A percentile compares a stretch with the other conserved stretches of the same genome.
These are phyloP conservation scores for Drosera capensis DNA, from an alignment of 148 eudicot genomes.

Conservation along the genomic window DNA sequence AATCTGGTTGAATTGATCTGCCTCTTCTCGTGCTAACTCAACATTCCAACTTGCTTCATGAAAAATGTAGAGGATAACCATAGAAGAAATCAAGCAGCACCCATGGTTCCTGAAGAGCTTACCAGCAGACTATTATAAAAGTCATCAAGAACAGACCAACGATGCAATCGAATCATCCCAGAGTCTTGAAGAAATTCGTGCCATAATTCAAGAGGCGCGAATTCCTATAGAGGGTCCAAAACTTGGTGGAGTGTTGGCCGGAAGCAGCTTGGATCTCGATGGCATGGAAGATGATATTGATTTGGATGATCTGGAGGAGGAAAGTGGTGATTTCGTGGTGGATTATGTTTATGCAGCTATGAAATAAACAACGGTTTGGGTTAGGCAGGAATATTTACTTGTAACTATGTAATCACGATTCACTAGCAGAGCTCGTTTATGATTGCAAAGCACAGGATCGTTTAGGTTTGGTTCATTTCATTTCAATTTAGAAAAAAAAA, in stretches of 20 bases:
- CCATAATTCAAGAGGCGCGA: conserved; percentile 44
- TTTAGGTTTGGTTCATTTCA: too few species aligned
- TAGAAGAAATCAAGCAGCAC: conserved; percentile 55
- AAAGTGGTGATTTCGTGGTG: conserved; percentile 46
- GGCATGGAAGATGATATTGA: conserved; percentile 50
- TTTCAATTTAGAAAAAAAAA: too few species aligned
- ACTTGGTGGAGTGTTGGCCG: conserved; percentile 9
- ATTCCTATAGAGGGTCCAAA: conserved; percentile 9
- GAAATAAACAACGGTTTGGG: too few species aligned
- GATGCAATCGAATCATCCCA: conserved; percentile 15
- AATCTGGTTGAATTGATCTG: background rate
- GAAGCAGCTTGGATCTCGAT: conserved; percentile 53
- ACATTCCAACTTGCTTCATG: background rate
- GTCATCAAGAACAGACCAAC: conserved; percentile 15
- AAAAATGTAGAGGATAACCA: conserved; percentile 56
- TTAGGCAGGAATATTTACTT: too few species aligned
- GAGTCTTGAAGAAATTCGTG: conserved; percentile 37
- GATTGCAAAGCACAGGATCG: too few species aligned
- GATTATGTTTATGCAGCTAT: too few species aligned
- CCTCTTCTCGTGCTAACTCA: background rate
- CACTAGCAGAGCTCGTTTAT: too few species aligned
- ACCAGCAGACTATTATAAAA: conserved; percentile 28
- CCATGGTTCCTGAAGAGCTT: conserved; percentile 50
- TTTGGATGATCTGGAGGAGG: conserved; percentile 32
- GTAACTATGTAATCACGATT: too few species aligned